phyloP scores from a whole-genome alignment of 2,329 filamentous ascomycete species.

The Zarea fungicola region DNA sequence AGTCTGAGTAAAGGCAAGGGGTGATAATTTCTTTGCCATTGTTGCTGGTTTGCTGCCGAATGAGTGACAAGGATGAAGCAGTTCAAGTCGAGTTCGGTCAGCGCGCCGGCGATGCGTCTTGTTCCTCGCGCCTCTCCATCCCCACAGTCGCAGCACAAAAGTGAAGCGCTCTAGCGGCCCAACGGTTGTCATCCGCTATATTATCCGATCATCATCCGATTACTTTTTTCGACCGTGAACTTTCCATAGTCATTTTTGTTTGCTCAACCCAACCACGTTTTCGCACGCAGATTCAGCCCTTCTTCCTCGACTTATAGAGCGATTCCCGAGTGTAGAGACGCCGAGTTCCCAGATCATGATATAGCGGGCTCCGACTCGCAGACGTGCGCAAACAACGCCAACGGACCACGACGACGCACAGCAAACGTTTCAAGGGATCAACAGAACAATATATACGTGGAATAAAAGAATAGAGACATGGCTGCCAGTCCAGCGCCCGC shows the following conservation, averaged over 20 bases:
- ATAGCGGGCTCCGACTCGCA: slow-evolving; percentile 13
- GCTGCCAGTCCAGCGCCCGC: slow-evolving; percentile 43
- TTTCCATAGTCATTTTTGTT: not conserved
- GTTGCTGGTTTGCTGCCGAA: not conserved
- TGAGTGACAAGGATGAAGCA: not conserved
- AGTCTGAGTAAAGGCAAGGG: slow-evolving; percentile 30
- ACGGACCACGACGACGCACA: not conserved
- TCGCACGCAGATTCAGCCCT: not conserved
- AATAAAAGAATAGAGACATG: slow-evolving; percentile 27
- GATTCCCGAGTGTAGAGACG: too few species aligned
- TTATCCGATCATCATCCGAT: slow-evolving; percentile 14
- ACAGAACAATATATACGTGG: too few species aligned
- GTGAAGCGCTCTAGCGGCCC: not conserved
- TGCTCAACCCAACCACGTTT: not conserved
- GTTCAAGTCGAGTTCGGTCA: not conserved
- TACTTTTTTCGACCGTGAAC: slow-evolving; percentile 5
- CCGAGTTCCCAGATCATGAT: too few species aligned
- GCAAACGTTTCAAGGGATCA: too few species aligned
- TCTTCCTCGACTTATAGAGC: too few species aligned
- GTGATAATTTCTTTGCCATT: slow-evolving; percentile 31
- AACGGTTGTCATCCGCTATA: not conserved
- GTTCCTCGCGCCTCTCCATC: not conserved
- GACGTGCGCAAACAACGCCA: not conserved
- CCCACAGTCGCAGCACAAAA: not conserved
- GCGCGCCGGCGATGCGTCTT: not conserved